Percentiles rank a stretch among this genome's conserved stretches.
phyloP scores from a whole-genome alignment of 768 basidiomycete genomes.

The Boletellus emodensis region DNA sequence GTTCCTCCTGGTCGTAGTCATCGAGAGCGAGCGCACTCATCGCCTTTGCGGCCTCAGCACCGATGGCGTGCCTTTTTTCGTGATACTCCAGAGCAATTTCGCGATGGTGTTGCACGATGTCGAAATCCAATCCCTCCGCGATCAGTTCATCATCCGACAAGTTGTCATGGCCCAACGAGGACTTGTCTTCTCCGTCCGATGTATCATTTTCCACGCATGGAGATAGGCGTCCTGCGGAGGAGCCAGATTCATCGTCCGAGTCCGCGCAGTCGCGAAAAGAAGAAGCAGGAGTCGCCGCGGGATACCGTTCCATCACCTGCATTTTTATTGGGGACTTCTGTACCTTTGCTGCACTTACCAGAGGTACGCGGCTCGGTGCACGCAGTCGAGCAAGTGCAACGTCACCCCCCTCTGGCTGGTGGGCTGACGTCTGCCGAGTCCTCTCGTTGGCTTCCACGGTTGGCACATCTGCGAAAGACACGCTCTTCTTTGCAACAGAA shows the following conservation, averaged over 20 bases:
- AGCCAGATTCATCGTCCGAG: conserved; percentile 67
- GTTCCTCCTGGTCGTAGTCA: conserved; percentile 42
- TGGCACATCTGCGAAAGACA: conserved; percentile 55
- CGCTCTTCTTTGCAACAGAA: conserved; percentile 53
- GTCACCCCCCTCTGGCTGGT: conserved; percentile 49
- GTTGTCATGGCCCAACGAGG: conserved; percentile 23
- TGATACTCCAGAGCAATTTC: conserved; percentile 73
- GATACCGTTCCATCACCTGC: conserved; percentile 63
- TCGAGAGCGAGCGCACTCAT: conserved; percentile 47
- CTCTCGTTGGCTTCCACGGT: conserved; percentile 20
- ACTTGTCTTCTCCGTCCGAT: conserved; percentile 17
- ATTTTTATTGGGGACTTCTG: conserved; percentile 56
- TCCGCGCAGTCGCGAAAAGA: conserved; percentile 33
- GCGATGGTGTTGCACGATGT: conserved; percentile 64
- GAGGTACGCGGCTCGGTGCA: conserved; percentile 34
- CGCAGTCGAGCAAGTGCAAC: conserved; percentile 49
- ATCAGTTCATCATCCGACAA: conserved; percentile 37
- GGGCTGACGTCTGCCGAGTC: conserved; percentile 1
- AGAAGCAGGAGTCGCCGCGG: conserved; percentile 27
- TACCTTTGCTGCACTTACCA: conserved; percentile 27
- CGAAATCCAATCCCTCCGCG: conserved; percentile 54
- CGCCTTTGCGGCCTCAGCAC: conserved; percentile 47
- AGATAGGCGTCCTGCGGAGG: conserved; percentile 31
- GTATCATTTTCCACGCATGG: conserved; percentile 30
- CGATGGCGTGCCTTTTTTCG: conserved; percentile 54